Percentiles rank a stretch among this genome's conserved stretches.
These are phyloP conservation scores for Diaporthe sp. DNA, from an alignment of 2,329 filamentous ascomycete species.

Conservation along the genomic window DNA sequence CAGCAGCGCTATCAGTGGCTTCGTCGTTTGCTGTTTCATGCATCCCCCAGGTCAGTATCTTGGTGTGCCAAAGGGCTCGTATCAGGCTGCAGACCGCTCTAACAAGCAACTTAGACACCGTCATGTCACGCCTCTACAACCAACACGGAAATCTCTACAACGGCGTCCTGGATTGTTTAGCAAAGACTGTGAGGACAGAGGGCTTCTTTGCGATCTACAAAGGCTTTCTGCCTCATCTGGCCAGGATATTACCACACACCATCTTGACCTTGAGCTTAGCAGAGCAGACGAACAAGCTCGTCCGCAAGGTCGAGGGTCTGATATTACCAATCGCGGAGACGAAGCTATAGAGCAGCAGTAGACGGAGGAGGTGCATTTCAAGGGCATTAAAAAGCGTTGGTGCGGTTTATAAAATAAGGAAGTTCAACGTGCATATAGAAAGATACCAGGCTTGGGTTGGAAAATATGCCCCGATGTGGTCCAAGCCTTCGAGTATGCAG, in stretches of 20 bases:
- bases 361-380: neutral
- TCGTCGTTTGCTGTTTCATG: constrained; percentile 98
- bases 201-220: constrained; percentile 96
- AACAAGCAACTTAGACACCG: constrained; percentile 74
- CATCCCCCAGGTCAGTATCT: constrained; percentile 83
- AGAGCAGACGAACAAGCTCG: constrained; percentile 95
- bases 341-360: constrained; percentile 20
- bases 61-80: neutral
- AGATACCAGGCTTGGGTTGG: constrained; percentile 27
- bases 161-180: constrained; percentile 91
- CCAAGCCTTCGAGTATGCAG: neutral
- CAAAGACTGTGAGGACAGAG: constrained; percentile 91
- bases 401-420: neutral
- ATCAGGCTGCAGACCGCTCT: neutral
- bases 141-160: constrained; percentile 98
- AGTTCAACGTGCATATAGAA: constrained; percentile 29
- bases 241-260: constrained; percentile 94
- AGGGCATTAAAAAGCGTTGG: neutral
- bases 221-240: constrained; percentile 94
- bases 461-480: constrained; percentile 4
- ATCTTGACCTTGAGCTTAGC: constrained; percentile 93
- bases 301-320: constrained; percentile 78
- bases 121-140: constrained; percentile 99
- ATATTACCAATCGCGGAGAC: constrained; percentile 38
- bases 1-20: constrained; percentile 90